phyloP scores from a whole-genome alignment of 805 yeast species.

The Brettanomyces nanus region DNA sequence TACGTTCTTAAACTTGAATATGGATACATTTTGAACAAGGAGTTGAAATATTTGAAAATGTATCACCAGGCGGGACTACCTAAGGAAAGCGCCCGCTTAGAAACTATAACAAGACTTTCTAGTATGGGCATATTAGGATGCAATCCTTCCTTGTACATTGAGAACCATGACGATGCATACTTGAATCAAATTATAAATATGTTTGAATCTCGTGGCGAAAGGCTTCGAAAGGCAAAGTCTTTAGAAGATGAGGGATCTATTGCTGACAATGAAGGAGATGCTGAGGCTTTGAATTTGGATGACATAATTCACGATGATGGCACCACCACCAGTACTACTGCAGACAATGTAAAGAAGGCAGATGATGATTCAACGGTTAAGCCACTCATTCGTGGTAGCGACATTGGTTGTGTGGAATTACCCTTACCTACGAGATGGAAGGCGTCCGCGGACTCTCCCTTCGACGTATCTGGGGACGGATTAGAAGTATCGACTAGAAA shows the following conservation, averaged over 20 bases:
- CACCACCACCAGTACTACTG: not conserved
- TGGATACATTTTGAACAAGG: slow-evolving; percentile 12
- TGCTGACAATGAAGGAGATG: slow-evolving; percentile 1
- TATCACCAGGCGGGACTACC: slow-evolving; percentile 3
- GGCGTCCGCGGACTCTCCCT: slow-evolving; percentile 11
- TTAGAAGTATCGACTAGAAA: slow-evolving; percentile 18
- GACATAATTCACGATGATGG: not conserved
- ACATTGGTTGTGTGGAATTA: slow-evolving; percentile 1
- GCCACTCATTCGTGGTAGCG: too few species aligned
- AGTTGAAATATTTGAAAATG: too few species aligned
- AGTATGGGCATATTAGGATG: slow-evolving; percentile 16
- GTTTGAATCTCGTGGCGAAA: slow-evolving; percentile 4
- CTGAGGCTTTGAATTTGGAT: not conserved
- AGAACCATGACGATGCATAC: slow-evolving; percentile 11
- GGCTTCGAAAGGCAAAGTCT: not conserved
- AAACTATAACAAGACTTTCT: slow-evolving; percentile 3
- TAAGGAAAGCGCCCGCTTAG: not conserved
- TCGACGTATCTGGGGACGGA: slow-evolving; percentile 16
- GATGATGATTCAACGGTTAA: too few species aligned
- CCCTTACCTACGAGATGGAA: slow-evolving; percentile 24
- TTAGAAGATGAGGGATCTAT: slow-evolving; percentile 3
- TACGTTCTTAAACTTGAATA: slow-evolving; percentile 15
- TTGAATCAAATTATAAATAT: slow-evolving; percentile 9
- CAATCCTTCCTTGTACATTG: slow-evolving; percentile 11
- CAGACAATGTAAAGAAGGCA: too few species aligned